Conservation (phyloP, 805 yeast species). For the Suhomyces vadensis region DNA sequence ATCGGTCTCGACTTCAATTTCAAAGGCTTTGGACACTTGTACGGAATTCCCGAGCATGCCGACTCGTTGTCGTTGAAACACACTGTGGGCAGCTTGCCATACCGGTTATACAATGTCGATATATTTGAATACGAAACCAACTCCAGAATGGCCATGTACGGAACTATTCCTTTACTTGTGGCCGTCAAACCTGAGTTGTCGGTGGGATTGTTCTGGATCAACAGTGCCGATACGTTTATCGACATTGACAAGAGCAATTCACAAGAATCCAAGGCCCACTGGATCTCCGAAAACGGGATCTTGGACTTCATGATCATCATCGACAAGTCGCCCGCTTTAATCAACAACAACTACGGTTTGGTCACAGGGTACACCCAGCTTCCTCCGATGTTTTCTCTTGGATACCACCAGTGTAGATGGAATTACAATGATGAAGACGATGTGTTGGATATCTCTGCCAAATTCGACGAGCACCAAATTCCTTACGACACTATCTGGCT, state of each 20-base stretch:
- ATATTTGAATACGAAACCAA: conserved; percentile 89
- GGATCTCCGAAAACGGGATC: conserved; percentile 92
- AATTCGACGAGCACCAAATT: conserved; percentile 70
- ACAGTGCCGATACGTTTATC: conserved; percentile 88
- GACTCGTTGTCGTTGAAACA: conserved; percentile 73
- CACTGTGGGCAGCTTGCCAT: conserved; percentile 62
- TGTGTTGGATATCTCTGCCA: conserved; percentile 66
- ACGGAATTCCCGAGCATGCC: conserved; percentile 98
- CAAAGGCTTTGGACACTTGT: conserved; percentile 60
- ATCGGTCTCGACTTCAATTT: conserved; percentile 78
- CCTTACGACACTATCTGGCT: conserved; percentile 95
- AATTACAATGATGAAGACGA: conserved; percentile 89
- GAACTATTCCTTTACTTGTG: conserved; percentile 85
- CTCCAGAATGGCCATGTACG: conserved; percentile 90
- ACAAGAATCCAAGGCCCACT: conserved; percentile 59
- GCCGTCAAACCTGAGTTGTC: conserved; percentile 60
- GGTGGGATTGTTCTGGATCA: conserved; percentile 87
- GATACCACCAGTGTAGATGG: conserved; percentile 98
- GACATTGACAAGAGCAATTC: conserved; percentile 53
- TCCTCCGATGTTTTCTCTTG: conserved; percentile 79
- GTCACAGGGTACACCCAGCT: conserved; percentile 73
- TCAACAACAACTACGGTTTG: conserved; percentile 61
- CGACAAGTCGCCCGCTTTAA: conserved; percentile 55
- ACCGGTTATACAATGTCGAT: conserved; percentile 88
- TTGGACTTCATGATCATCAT: conserved; percentile 72